Base-by-base conservation (phyloP, 345 rosid species). In the Cardamine occulta region DNA sequence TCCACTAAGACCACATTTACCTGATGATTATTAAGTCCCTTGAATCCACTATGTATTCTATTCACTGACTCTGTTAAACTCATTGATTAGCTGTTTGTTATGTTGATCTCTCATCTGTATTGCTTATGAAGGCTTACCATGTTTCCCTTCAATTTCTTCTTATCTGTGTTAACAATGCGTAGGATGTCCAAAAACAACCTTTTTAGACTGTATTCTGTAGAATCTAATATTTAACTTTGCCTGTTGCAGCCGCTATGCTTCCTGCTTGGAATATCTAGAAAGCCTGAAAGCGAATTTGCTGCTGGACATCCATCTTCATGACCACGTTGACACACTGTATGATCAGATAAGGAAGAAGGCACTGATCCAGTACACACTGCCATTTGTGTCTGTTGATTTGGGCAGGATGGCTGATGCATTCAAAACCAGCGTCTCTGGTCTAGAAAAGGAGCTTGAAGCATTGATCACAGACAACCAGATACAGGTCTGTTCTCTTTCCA, bases 351-450 rank as follows among this genome's bases (percentile, higher is more conserved):
- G 97, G 63, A 92, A 80, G 86, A 93, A 93, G 78, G 99, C 99
- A 57, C 85, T 96, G 44, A 91, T 96, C 74, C 99, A 93, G 82
- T 96, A 96, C 80, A 93, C 99, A n/a, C 91, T 87, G 66, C 98
- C 99, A 55, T 96, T 96, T 78, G 86, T 96, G 72, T 96, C 99
- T 70, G 96, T 96, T 75, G 99, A 96, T 82, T 77, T 96, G 87
- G 80, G 74, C 45, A 86, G 88, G 91, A 96, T 96, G 99, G 98
- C 99, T 63, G 89, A 84, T 86, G 99, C 98, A 71, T 93, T 96
- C 81, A 96, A 86, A 86, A 91, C 98, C 60, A 88, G 84, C 49
- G 87, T 96, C 56, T 84, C 90, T 8, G 95, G 95, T 55, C 79
- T 96, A 51, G 91, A 88, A 84, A 91, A 89, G 75, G 98, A 96